Evolutionary conservation across 2,329 filamentous ascomycete genomes (phyloP).

Genomic region (Ophiostoma angusticollis): DNA sequence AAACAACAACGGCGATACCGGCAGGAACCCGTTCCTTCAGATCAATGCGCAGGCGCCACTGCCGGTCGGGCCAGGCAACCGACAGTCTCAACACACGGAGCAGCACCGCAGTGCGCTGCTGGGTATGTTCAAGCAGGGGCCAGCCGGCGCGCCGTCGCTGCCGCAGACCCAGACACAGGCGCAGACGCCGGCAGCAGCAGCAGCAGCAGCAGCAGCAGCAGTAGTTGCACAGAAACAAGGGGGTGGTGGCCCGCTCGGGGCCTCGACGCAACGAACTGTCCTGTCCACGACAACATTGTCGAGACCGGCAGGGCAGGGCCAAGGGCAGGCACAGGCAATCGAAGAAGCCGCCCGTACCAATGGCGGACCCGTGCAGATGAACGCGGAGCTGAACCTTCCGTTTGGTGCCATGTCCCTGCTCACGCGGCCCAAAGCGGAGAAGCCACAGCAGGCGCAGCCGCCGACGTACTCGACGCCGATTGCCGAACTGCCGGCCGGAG

Average conservation of each 20-base stretch:
- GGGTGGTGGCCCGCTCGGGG: neutral
- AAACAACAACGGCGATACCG: too few species aligned
- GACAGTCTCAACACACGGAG: conserved; percentile 8
- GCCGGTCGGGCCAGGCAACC: too few species aligned
- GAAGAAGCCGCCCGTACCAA: conserved; percentile 19
- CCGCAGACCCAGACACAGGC: neutral
- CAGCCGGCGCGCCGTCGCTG: neutral
- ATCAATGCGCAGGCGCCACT: too few species aligned
- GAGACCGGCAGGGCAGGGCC: conserved; percentile 13
- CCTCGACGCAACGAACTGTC: neutral
- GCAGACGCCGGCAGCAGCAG: neutral
- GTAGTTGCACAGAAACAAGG: neutral
- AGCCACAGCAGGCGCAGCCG: neutral
- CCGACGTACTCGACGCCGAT: conserved; percentile 1
- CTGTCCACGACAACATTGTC: conserved; percentile 1
- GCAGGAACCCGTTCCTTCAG: too few species aligned
- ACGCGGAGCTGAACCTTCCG: conserved; percentile 26
- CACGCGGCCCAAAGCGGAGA: conserved; percentile 20
- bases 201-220: neutral
- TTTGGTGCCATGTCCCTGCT: conserved; percentile 28
- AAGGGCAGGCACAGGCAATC: conserved; percentile 5
- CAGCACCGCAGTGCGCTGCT: conserved; percentile 13
- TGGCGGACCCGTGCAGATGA: conserved; percentile 21
- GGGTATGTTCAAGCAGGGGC: conserved; percentile 32
- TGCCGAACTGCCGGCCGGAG: conserved; percentile 5